A percentile compares a stretch with the other conserved stretches of the same genome.
Evolutionary conservation across 2,329 filamentous ascomycete genomes (phyloP).

Genomic region (Penicillium rolfsii): DNA sequence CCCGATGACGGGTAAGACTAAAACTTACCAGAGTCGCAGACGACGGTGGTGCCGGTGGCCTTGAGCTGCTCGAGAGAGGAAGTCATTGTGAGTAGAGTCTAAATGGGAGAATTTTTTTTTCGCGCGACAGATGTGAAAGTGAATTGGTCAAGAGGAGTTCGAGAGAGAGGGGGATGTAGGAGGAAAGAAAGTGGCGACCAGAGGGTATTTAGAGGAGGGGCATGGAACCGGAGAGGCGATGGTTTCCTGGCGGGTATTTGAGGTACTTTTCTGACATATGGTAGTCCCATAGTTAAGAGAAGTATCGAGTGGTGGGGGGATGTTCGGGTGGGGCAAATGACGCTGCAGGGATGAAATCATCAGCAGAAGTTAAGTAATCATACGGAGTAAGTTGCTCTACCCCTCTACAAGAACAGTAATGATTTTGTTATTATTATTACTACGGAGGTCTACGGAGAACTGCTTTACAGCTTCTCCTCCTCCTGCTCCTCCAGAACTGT

Average conservation of each 20-base stretch:
- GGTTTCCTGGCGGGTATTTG: background rate
- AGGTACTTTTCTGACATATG: constrained; percentile 23
- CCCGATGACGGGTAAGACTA: background rate
- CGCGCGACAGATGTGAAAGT: background rate
- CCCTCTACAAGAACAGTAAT: background rate
- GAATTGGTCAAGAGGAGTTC: constrained; percentile 6
- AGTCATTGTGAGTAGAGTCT: constrained; percentile 63
- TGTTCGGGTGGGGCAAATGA: constrained; percentile 30
- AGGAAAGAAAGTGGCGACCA: constrained; percentile 27
- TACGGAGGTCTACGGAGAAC: no score
- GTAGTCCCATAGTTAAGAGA: constrained; percentile 8
- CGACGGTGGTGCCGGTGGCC: constrained; percentile 92
- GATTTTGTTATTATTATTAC: no score
- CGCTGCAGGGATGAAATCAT: constrained; percentile 31
- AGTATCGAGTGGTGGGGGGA: constrained; percentile 26
- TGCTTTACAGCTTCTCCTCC: no score
- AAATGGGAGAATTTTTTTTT: background rate
- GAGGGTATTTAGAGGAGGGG: constrained; percentile 30
- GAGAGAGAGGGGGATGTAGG: constrained; percentile 21
- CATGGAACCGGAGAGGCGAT: constrained; percentile 19
- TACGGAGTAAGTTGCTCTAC: background rate
- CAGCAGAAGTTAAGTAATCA: background rate
- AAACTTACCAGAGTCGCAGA: constrained; percentile 88
- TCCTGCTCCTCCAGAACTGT: no score
- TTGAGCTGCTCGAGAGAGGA: constrained; percentile 96